phyloP scores from a whole-genome alignment of 2,329 filamentous ascomycete genomes.

The Colletotrichum acutatum region DNA sequence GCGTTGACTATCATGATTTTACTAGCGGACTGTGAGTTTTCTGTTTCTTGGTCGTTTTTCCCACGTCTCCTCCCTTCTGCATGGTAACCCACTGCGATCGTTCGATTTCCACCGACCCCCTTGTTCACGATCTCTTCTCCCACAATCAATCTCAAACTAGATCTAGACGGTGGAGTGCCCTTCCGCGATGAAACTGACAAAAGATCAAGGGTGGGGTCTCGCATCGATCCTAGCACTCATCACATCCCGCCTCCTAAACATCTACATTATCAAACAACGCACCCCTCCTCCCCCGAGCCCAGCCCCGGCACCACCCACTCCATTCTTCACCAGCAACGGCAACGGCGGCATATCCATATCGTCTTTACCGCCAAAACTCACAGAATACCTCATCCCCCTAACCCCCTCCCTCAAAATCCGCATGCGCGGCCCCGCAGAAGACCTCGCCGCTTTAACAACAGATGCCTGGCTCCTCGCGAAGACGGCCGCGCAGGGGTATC shows the following conservation, averaged over 20 bases:
- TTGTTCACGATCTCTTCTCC: background rate
- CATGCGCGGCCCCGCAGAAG: slow-evolving; percentile 63
- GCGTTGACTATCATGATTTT: slow-evolving; percentile 58
- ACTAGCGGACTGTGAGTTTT: slow-evolving; percentile 53
- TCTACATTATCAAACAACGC: slow-evolving; percentile 66
- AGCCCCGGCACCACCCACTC: background rate
- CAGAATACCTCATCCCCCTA: slow-evolving; percentile 64
- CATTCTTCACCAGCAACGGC: background rate
- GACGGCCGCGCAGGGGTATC: slow-evolving; percentile 60
- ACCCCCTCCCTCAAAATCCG: slow-evolving; percentile 61
- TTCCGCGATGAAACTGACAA: no score
- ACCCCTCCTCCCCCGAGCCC: slow-evolving; percentile 36
- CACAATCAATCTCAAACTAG: background rate
- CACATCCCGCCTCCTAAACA: slow-evolving; percentile 64
- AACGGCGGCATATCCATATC: background rate
- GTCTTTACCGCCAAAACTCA: slow-evolving; percentile 40
- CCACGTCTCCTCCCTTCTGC: no score
- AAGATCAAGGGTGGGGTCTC: slow-evolving; percentile 63
- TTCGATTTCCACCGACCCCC: background rate
- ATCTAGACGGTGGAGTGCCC: background rate
- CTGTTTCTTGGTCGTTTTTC: slow-evolving; percentile 40
- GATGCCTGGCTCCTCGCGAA: slow-evolving; percentile 65
- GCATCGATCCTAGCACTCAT: slow-evolving; percentile 60
- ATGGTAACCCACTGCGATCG: background rate
- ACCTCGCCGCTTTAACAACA: slow-evolving; percentile 69